Conservation (phyloP, 345 rosid genomes). For the Chamaenerion angustifolium region DNA sequence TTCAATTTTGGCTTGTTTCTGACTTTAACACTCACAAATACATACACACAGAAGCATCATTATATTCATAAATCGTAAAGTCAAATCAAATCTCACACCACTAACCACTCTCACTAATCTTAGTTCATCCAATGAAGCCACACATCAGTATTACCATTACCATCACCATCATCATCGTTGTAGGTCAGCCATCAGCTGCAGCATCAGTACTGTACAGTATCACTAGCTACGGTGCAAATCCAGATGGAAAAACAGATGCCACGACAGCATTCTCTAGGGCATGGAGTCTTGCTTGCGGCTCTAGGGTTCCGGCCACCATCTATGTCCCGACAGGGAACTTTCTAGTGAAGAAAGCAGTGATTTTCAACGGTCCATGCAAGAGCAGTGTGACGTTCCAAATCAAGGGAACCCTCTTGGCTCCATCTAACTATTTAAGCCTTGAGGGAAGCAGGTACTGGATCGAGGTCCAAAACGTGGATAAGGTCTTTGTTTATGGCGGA, state of each 20-base stretch:
- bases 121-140: too few species aligned
- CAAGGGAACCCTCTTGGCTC: slow-evolving; percentile 43
- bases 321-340: slow-evolving; percentile 34
- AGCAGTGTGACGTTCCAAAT: slow-evolving; percentile 27
- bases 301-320: slow-evolving; percentile 16
- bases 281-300: slow-evolving; percentile 40
- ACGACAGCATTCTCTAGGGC: slow-evolving; percentile 31
- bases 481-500: slow-evolving; percentile 31
- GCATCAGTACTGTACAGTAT: too few species aligned
- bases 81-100: too few species aligned
- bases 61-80: too few species aligned
- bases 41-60: too few species aligned
- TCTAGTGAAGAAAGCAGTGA: slow-evolving; percentile 17
- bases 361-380: slow-evolving; percentile 45
- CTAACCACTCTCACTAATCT: too few species aligned
- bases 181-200: too few species aligned
- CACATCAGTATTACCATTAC: too few species aligned
- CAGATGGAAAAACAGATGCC: slow-evolving; percentile 36
- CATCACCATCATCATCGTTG: too few species aligned
- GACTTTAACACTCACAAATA: too few species aligned
- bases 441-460: slow-evolving; percentile 43
- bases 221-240: slow-evolving; percentile 36
- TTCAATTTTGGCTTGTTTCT: too few species aligned
- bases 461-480: slow-evolving; percentile 26
- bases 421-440: slow-evolving; percentile 30